phyloP scores from a whole-genome alignment of 306 rosid species.

The Ormosia emarginata region DNA sequence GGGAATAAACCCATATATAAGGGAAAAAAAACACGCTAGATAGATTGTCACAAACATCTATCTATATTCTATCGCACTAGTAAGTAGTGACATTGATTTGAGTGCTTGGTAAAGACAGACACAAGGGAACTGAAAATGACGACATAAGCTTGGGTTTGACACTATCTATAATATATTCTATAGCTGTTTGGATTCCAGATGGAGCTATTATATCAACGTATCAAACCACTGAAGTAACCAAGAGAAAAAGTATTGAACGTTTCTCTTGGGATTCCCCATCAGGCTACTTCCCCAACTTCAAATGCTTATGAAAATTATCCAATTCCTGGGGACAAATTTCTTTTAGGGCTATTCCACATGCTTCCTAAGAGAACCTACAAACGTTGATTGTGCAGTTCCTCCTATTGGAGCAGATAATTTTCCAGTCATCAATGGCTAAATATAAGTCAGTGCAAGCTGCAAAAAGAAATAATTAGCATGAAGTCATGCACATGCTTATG shows the following conservation, averaged over 20 bases:
- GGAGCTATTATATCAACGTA: slow-evolving; percentile 54
- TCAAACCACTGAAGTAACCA: slow-evolving; percentile 85
- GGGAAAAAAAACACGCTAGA: too few relatives aligned
- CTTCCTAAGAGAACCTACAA: slow-evolving; percentile 73
- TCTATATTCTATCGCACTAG: slow-evolving; percentile 46
- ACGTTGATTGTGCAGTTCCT: slow-evolving; percentile 67
- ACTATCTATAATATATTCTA: slow-evolving; percentile 18
- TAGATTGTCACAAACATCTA: slow-evolving; percentile 42
- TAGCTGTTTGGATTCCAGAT: slow-evolving; percentile 41
- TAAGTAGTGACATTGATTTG: slow-evolving; percentile 36
- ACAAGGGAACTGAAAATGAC: slow-evolving; percentile 62
- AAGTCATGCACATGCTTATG: not conserved
- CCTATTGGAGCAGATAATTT: slow-evolving; percentile 63
- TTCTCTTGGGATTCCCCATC: slow-evolving; percentile 42
- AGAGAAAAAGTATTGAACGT: slow-evolving; percentile 63
- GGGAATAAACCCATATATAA: too few relatives aligned
- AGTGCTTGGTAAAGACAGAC: slow-evolving; percentile 68
- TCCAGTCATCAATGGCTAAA: slow-evolving; percentile 68
- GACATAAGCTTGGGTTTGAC: slow-evolving; percentile 57
- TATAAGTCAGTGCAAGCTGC: slow-evolving; percentile 82
- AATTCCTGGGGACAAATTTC: slow-evolving; percentile 40
- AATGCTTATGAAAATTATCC: slow-evolving; percentile 58
- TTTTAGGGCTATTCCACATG: slow-evolving; percentile 67
- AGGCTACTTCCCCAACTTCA: slow-evolving; percentile 81
- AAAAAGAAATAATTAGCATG: slow-evolving; percentile 21